phyloP scores from a whole-genome alignment of 2,329 filamentous ascomycete species.

The Apiospora pterosperma region DNA sequence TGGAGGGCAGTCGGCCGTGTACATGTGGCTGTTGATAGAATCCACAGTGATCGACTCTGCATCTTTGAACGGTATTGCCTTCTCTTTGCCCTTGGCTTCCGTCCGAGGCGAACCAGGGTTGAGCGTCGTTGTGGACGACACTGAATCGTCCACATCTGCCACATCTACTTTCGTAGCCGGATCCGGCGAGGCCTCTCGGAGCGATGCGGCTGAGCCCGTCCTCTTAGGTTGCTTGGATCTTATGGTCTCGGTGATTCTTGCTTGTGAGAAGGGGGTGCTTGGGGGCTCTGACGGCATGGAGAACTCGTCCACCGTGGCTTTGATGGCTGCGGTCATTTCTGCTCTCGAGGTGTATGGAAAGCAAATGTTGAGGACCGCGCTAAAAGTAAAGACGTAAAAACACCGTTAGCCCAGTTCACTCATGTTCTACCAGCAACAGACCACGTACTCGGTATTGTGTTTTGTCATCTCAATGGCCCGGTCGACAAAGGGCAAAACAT shows the following conservation, averaged over 20 bases:
- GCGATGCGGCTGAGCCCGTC: constrained; percentile 44
- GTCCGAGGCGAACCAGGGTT: constrained; percentile 48
- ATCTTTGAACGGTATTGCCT: constrained; percentile 53
- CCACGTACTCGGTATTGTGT: constrained; percentile 69
- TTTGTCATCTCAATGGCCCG: constrained; percentile 82
- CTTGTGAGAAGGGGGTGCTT: constrained; percentile 78
- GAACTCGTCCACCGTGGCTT: constrained; percentile 83
- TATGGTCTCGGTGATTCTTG: constrained; percentile 83
- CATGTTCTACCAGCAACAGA: neutral
- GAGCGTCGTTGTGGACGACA: constrained; percentile 59
- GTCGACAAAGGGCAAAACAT: constrained; percentile 87
- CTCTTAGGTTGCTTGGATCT: constrained; percentile 60
- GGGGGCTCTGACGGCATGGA: constrained; percentile 65
- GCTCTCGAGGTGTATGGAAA: constrained; percentile 96
- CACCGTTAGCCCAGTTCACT: constrained; percentile 9
- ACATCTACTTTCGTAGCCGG: constrained; percentile 43
- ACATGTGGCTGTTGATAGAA: constrained; percentile 81
- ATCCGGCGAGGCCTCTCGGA: constrained; percentile 46
- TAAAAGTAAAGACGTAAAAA: constrained; percentile 27
- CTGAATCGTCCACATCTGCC: constrained; percentile 47
- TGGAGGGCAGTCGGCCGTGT: constrained; percentile 81
- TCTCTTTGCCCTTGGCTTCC: constrained; percentile 23
- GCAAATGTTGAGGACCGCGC: constrained; percentile 79
- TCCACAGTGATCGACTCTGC: constrained; percentile 84
- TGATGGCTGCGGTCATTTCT: constrained; percentile 89